Conservation (phyloP, 345 rosid species). For the Gossypium australe region DNA sequence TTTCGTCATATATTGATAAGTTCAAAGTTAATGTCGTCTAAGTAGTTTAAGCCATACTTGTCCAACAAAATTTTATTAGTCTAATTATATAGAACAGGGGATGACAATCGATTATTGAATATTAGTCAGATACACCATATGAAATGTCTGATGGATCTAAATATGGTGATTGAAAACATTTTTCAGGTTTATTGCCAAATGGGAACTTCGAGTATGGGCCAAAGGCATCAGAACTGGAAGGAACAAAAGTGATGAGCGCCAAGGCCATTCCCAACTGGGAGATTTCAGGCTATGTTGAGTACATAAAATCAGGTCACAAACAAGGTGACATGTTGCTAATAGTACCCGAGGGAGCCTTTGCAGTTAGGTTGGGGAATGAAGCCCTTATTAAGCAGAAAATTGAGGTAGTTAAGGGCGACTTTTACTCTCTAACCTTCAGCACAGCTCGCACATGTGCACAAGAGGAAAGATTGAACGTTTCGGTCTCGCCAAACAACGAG, state of each 20-base stretch:
- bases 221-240: constrained; percentile 50
- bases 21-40: too few relatives aligned
- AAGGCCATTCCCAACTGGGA: constrained; percentile 73
- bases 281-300: constrained; percentile 76
- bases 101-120: too few relatives aligned
- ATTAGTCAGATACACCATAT: too few relatives aligned
- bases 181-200: constrained; percentile 75
- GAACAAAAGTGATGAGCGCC: constrained; percentile 40
- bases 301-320: constrained; percentile 79
- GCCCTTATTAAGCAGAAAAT: constrained; percentile 68
- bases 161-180: too few relatives aligned
- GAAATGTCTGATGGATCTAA: too few relatives aligned
- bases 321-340: constrained; percentile 84
- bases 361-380: constrained; percentile 74
- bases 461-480: constrained; percentile 66
- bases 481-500: constrained; percentile 48
- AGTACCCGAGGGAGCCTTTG: constrained; percentile 69
- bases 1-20: background rate
- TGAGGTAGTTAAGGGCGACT: constrained; percentile 34
- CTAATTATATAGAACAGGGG: too few relatives aligned
- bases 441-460: constrained; percentile 85
- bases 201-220: constrained; percentile 83
- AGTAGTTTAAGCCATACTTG: too few relatives aligned
- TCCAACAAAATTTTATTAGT: too few relatives aligned
- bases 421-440: constrained; percentile 62